These are phyloP conservation scores for Scorias spongiosa DNA, from an alignment of 2,329 filamentous ascomycete species.

Conservation along the genomic window DNA sequence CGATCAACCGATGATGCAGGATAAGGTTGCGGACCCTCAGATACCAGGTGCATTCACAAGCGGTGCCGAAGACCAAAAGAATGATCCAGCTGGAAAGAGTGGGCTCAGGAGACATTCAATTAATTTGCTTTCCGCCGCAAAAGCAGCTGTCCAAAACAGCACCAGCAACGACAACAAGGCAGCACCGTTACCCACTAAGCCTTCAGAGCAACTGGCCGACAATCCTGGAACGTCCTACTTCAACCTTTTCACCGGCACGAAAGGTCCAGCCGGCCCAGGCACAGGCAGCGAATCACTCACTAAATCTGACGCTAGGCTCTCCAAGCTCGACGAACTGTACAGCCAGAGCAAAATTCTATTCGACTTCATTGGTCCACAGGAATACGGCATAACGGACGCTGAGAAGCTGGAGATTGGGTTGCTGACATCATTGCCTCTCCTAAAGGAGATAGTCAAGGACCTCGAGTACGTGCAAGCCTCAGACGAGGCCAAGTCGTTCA, in stretches of 20 bases:
- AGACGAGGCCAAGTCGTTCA: conserved; percentile 84
- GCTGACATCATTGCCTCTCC: conserved; percentile 76
- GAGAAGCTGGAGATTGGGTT: conserved; percentile 98
- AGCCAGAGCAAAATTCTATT: conserved; percentile 88
- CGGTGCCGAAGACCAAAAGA: conserved; percentile 4
- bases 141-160: conserved; percentile 4
- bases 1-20: conserved; percentile 7
- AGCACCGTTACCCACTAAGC: not conserved
- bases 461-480: conserved; percentile 95
- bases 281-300: conserved; percentile 40
- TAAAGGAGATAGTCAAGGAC: conserved; percentile 94
- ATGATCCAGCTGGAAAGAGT: conserved; percentile 26
- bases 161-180: not conserved
- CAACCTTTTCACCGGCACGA: conserved; percentile 62
- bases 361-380: conserved; percentile 95
- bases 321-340: conserved; percentile 84
- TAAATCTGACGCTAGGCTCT: conserved; percentile 70
- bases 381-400: conserved; percentile 88
- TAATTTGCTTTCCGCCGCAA: conserved; percentile 14
- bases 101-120: conserved; percentile 40
- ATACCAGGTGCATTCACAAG: conserved; percentile 3
- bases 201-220: conserved; percentile 14
- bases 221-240: conserved; percentile 57
- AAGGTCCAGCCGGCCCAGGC: conserved; percentile 5
- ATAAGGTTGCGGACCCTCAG: conserved; percentile 8